Conservation (phyloP, 441 rosid genomes). For the Gossypium schwendimanii region DNA sequence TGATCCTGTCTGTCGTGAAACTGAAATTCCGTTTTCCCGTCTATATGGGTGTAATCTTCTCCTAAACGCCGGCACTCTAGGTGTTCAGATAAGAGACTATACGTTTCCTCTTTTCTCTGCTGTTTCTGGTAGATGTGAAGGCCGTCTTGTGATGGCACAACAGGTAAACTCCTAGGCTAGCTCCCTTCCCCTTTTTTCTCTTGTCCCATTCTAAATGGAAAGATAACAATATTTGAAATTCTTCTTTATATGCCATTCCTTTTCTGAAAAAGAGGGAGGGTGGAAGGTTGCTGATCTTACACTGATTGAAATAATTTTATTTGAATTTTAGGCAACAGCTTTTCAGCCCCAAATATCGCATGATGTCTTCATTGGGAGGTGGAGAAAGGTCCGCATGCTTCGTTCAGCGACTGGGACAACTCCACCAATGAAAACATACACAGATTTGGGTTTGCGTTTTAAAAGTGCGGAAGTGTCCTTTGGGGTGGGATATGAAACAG, state of each 20-base stretch:
- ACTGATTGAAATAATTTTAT: constrained; percentile 20
- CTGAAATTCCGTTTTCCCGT: constrained; percentile 83
- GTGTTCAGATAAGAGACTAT: constrained; percentile 71
- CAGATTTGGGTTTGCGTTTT: constrained; percentile 70
- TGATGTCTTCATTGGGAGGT: constrained; percentile 88
- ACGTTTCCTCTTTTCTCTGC: constrained; percentile 81
- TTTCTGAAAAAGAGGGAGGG: background rate
- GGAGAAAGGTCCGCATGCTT: constrained; percentile 94
- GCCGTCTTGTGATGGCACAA: constrained; percentile 84
- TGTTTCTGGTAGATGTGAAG: constrained; percentile 85
- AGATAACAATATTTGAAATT: background rate
- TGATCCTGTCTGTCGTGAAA: constrained; percentile 73
- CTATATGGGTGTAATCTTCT: constrained; percentile 75
- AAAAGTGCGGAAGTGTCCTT: constrained; percentile 70
- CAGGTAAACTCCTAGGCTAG: constrained; percentile 52
- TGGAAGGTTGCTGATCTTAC: background rate
- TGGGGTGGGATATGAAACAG: constrained; percentile 98
- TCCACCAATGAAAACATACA: constrained; percentile 87
- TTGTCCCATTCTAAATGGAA: constrained; percentile 4
- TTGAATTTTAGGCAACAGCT: constrained; percentile 71
- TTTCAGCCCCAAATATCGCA: constrained; percentile 93
- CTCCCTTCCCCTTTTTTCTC: constrained; percentile 7
- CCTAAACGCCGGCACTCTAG: constrained; percentile 56
- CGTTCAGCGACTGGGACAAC: constrained; percentile 98
- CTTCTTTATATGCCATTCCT: background rate